phyloP scores from a whole-genome alignment of 805 yeast genomes.

The Starmerella bacillaris region DNA sequence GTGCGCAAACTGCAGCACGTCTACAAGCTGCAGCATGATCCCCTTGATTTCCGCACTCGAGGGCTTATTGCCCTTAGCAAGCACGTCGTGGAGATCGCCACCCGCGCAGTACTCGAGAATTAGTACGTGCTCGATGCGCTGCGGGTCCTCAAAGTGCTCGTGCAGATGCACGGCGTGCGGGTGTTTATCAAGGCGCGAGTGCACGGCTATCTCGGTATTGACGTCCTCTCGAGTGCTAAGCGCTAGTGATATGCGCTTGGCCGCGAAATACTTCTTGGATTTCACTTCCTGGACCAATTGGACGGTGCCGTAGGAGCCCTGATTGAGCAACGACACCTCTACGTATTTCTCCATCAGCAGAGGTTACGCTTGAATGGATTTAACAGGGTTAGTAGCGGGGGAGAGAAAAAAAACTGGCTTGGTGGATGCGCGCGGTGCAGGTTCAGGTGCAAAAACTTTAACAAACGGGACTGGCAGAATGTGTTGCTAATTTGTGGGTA shows the following conservation, averaged over 20 bases:
- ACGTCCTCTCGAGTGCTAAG: conserved; percentile 9
- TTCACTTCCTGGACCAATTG: conserved; percentile 58
- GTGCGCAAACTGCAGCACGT: conserved; percentile 71
- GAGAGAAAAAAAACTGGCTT: too few species aligned
- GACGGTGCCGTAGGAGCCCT: conserved; percentile 87
- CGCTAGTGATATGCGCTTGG: conserved; percentile 43
- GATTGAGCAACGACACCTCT: conserved; percentile 47
- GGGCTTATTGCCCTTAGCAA: conserved; percentile 34
- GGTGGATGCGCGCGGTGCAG: too few species aligned
- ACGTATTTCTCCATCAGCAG: conserved; percentile 31
- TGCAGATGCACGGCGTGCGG: conserved; percentile 63
- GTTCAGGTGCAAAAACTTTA: too few species aligned
- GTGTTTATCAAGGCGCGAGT: conserved; percentile 56
- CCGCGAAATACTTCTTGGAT: conserved; percentile 48
- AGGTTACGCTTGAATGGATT: too few species aligned
- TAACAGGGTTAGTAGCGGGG: too few species aligned
- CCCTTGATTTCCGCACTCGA: conserved; percentile 27
- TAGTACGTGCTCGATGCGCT: conserved; percentile 31
- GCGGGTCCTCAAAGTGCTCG: conserved; percentile 40
- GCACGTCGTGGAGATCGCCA: conserved; percentile 74
- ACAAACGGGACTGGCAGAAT: too few species aligned
- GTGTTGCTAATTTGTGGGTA: too few species aligned
- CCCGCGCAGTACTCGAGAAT: conserved; percentile 73
- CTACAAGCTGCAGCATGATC: conserved; percentile 58
- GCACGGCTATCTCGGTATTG: conserved; percentile 35